Percentiles rank a stretch among this genome's conserved stretches.
These are phyloP conservation scores for Ophiostoma himal-ulmi DNA, from an alignment of 2,329 filamentous ascomycete species.

Conservation along the genomic window DNA sequence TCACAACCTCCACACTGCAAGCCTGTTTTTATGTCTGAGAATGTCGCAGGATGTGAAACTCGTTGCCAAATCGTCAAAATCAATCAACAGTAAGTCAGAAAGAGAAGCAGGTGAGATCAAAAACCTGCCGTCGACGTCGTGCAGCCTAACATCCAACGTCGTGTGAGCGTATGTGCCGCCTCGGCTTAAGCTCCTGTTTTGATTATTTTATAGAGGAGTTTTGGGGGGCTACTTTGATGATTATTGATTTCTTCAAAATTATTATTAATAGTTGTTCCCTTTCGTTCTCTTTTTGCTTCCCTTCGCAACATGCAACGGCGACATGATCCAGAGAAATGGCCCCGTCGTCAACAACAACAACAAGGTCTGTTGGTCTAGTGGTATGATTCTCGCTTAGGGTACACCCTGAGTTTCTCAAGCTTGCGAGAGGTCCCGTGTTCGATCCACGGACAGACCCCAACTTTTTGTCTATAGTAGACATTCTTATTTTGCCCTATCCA, in stretches of 20 bases:
- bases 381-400: conserved; percentile 63
- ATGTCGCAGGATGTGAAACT: background rate
- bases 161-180: background rate
- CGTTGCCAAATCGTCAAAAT: background rate
- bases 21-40: background rate
- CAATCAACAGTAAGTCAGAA: background rate
- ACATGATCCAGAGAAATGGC: background rate
- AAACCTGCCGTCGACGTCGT: background rate
- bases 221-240: too few species aligned
- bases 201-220: background rate
- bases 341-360: conserved; percentile 1
- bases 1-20: background rate
- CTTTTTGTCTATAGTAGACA: background rate
- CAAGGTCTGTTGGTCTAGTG: conserved; percentile 44
- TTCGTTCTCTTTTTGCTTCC: background rate
- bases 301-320: background rate
- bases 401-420: conserved; percentile 17
- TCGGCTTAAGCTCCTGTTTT: background rate
- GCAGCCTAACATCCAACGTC: background rate
- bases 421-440: conserved; percentile 15
- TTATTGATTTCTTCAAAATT: background rate
- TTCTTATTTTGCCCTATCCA: background rate
- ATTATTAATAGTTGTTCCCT: background rate
- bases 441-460: conserved; percentile 14
- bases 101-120: background rate